phyloP scores from a whole-genome alignment of 1,284 basidiomycete genomes.

The Cronartium quercuum region DNA sequence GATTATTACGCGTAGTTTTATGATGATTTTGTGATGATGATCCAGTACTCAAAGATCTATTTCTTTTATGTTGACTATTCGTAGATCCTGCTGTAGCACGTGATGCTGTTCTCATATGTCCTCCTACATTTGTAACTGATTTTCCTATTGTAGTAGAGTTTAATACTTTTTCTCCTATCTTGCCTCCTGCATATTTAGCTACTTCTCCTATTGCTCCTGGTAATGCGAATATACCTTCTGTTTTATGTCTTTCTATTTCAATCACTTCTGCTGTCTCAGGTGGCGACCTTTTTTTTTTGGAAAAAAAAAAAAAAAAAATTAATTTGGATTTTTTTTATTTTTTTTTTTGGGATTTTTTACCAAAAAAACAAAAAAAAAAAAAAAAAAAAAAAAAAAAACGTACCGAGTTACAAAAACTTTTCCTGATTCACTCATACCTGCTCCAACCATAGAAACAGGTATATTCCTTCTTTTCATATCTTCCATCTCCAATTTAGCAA shows the following conservation, averaged over 20 bases:
- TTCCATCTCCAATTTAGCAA: constrained; percentile 20
- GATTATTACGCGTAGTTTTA: no score
- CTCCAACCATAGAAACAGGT: constrained; percentile 12
- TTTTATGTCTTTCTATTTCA: constrained; percentile 11
- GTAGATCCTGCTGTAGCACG: no score
- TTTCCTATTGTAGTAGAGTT: no score
- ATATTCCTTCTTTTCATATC: constrained; percentile 33
- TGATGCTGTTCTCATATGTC: no score
- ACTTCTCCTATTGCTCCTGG: constrained; percentile 24
- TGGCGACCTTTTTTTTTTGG: constrained; percentile 30
- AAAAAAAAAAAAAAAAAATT: no score
- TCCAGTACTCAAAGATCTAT: no score
- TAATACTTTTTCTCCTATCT: constrained; percentile 4
- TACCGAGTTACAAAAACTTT: constrained; percentile 30
- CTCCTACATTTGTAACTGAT: no score
- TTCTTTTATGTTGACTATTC: no score
- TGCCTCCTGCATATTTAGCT: constrained; percentile 6
- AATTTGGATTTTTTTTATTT: no score
- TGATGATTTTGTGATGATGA: no score
- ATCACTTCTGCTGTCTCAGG: constrained; percentile 34
- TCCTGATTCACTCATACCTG: constrained; percentile 11
- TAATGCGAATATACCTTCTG: constrained; percentile 28
- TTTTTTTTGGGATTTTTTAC: no score
- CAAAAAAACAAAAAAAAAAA: no score
- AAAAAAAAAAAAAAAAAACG: neutral